Evolutionary conservation across 2,329 filamentous ascomycete genomes (phyloP), one percentile per base, ranked within the genome.

Genomic region (Fonsecaea erecta): DNA sequence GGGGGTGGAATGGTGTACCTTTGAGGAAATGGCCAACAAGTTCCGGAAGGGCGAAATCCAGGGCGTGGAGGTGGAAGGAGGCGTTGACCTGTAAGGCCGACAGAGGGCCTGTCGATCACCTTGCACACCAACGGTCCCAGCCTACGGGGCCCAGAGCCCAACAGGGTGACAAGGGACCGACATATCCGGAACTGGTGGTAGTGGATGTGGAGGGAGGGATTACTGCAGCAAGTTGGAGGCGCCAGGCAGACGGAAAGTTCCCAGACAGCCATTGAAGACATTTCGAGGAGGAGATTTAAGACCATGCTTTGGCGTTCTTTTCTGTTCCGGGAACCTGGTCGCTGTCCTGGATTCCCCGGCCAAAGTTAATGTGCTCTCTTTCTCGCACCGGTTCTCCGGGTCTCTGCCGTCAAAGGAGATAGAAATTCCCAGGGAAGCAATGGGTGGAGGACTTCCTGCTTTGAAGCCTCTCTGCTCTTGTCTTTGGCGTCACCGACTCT

Each of bases 1-100:
- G 65, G 84, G 77, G 1, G 76, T 80, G 7, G 77, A 79, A 68
- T 80, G 77, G 77, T 75, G 78, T 55, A 79, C 77, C 0, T 90
- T 92, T 80, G 88, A 86, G 71, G 83, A 90, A 73, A 90, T 92
- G 78, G 65, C 62, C 35, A 88, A 91, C 73, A 85, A 90, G 37
- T 92, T 92, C 75, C 91, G 90, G 79, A 82, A 68, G 83, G 78
- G 64, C 24, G 58, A 58, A 37, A 63, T 69, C 6, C 32, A 57
- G 26, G 80, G 80, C 2, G 78, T 82, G 1, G 77, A 82, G 68
- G 62, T 67, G 7, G 52, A 61, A 24, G 64, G 62, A 37, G 62
- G 66, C 8, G 52, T 63, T 56, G 64, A 60, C 40, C 35, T 63
- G 32, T 62, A 48, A 46, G 48, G 35, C 43, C 37, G 16, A 34